Evolutionary conservation across 306 rosid genomes (phyloP).

Genomic region (Vigna angularis): DNA sequence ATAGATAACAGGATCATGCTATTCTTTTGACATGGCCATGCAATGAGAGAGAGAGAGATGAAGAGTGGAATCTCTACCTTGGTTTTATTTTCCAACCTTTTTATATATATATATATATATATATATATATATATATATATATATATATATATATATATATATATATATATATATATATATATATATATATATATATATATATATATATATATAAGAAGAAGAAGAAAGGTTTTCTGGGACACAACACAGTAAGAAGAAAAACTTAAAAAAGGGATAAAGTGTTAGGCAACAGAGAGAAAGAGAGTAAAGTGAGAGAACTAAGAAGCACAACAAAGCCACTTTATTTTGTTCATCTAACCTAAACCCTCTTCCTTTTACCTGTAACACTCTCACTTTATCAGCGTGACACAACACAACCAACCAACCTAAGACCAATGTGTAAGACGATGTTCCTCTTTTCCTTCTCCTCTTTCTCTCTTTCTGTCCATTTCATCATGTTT

Average conservation of each 20-base stretch:
- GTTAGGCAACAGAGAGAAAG: background rate
- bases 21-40: background rate
- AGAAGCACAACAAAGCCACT: constrained; percentile 40
- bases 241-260: background rate
- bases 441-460: constrained; percentile 29
- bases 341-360: constrained; percentile 24
- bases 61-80: background rate
- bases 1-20: no score
- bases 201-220: background rate
- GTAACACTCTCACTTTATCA: constrained; percentile 33
- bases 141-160: no score
- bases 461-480: constrained; percentile 18
- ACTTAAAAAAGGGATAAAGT: constrained; percentile 28
- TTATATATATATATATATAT: no score
- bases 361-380: constrained; percentile 4
- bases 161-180: no score
- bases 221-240: background rate
- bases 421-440: constrained; percentile 44
- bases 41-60: background rate
- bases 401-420: constrained; percentile 7
- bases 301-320: background rate
- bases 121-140: no score
- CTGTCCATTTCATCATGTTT: background rate
- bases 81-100: background rate
- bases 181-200: no score